Percentiles rank a stretch among this genome's conserved stretches.
phyloP scores from a whole-genome alignment of 768 basidiomycete genomes.

The Sutorius australiensis region DNA sequence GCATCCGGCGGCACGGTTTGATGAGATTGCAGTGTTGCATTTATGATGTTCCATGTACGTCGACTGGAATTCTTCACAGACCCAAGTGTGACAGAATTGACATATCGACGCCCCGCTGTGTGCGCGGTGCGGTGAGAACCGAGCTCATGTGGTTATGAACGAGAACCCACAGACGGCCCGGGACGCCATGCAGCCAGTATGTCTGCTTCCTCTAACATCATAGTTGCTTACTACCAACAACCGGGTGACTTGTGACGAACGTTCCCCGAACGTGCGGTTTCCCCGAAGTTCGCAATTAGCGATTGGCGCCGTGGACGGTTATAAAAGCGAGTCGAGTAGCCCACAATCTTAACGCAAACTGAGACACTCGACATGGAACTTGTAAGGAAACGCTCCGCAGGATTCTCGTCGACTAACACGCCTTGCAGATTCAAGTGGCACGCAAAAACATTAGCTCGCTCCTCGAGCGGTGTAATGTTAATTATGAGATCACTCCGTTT shows the following conservation, averaged over 20 bases:
- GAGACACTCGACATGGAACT: background rate
- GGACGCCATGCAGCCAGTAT: background rate
- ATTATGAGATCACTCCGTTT: background rate
- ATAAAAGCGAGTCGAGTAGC: constrained; percentile 3
- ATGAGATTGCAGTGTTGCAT: constrained; percentile 7
- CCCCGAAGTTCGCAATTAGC: too few relatives aligned
- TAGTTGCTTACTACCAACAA: too few relatives aligned
- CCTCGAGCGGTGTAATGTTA: background rate
- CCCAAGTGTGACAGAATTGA: background rate
- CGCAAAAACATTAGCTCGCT: background rate
- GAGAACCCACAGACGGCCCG: background rate
- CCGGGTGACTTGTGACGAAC: background rate
- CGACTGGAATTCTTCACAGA: background rate
- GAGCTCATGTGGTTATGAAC: background rate
- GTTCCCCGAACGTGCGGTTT: background rate
- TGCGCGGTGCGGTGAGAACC: too few relatives aligned
- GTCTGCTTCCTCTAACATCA: background rate
- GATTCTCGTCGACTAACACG: background rate
- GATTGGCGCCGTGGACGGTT: background rate
- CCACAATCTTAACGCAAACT: background rate
- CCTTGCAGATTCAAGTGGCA: background rate
- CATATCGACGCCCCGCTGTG: background rate
- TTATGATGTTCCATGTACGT: background rate
- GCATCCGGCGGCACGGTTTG: background rate
- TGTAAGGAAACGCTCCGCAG: background rate